Percentiles rank a stretch among this genome's conserved stretches.
These are phyloP conservation scores for Stygiomarasmius scandens DNA, from an alignment of 1,284 basidiomycete species.

Conservation along the genomic window DNA sequence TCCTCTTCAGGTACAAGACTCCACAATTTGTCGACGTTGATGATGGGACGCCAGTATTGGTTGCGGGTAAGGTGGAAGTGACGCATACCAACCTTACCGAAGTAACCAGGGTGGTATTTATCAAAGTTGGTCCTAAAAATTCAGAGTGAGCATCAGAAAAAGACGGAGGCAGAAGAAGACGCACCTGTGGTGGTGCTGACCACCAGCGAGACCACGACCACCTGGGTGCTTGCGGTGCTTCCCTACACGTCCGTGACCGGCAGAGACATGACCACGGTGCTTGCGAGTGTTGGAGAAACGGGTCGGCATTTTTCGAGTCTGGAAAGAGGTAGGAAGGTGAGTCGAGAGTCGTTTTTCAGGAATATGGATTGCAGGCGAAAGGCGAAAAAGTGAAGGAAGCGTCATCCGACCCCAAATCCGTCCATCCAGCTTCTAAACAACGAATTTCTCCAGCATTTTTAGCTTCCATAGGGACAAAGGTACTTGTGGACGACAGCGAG, in stretches of 20 bases:
- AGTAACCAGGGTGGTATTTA: conserved; percentile 99
- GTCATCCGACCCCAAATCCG: conserved; percentile 42
- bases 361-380: neutral
- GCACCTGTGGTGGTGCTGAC: conserved; percentile 98
- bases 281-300: conserved; percentile 96
- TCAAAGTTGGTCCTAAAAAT: conserved; percentile 80
- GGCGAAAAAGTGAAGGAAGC: neutral
- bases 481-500: conserved; percentile 15
- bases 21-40: conserved; percentile 98
- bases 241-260: conserved; percentile 98
- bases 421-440: conserved; percentile 34
- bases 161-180: conserved; percentile 29
- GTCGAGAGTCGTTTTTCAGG: neutral
- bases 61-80: conserved; percentile 97
- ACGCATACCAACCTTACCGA: conserved; percentile 99
- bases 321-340: conserved; percentile 5
- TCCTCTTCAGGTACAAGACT: conserved; percentile 76
- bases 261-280: conserved; percentile 98
- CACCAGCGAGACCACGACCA: conserved; percentile 99
- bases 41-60: conserved; percentile 86
- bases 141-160: conserved; percentile 1
- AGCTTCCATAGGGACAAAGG: conserved; percentile 21
- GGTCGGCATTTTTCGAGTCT: conserved; percentile 84
- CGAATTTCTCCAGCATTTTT: conserved; percentile 28
- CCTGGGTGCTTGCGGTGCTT: conserved; percentile 99